phyloP scores from a whole-genome alignment of 352 stramenopile species.

The Phytopythium boreale region DNA sequence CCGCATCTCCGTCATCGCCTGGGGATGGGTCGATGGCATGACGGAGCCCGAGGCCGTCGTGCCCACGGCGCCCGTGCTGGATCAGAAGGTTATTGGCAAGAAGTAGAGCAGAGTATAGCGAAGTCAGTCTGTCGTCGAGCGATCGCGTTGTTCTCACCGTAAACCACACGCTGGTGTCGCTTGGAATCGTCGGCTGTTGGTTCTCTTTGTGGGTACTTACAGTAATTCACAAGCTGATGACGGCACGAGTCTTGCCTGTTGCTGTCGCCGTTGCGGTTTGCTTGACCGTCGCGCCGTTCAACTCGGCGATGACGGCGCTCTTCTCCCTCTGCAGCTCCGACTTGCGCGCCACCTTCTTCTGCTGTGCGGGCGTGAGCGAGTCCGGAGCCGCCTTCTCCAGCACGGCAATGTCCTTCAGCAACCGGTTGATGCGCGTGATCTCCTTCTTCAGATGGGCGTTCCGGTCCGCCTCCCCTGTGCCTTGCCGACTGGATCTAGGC shows the following conservation, averaged over 20 bases:
- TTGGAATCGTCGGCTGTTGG: not conserved
- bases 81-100: conserved; percentile 6
- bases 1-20: conserved; percentile 93
- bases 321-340: conserved; percentile 34
- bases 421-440: conserved; percentile 52
- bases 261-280: conserved; percentile 26
- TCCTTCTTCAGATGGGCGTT: conserved; percentile 15
- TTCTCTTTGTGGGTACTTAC: not conserved
- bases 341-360: conserved; percentile 29
- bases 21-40: conserved; percentile 87
- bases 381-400: conserved; percentile 10
- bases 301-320: conserved; percentile 37
- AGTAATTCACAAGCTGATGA: conserved; percentile 2
- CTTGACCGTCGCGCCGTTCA: conserved; percentile 36
- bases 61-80: conserved; percentile 6
- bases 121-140: conserved; percentile 26
- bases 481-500: conserved; percentile 4
- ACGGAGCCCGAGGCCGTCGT: conserved; percentile 18
- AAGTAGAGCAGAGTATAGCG: conserved; percentile 5
- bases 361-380: conserved; percentile 28
- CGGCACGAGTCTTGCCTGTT: not conserved
- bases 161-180: not conserved
- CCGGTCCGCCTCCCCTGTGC: conserved; percentile 3
- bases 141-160: not conserved
- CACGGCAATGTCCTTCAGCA: conserved; percentile 31